Evolutionary conservation across 1,284 basidiomycete species (phyloP).

Genomic region (Sporisorium graminicola): DNA sequence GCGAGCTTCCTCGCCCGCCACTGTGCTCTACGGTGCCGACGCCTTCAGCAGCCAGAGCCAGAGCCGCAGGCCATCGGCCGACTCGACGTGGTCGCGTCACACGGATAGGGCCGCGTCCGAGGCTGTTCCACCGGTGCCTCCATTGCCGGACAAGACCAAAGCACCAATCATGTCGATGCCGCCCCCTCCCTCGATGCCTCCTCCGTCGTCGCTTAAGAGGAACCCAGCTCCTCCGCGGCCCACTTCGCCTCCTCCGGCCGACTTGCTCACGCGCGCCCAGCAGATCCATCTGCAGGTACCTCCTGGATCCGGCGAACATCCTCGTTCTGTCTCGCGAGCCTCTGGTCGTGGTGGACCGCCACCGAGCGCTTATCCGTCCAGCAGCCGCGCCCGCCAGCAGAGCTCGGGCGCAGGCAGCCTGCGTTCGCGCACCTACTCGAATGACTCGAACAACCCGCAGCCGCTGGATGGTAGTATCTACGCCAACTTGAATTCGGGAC

Average conservation of each 20-base stretch:
- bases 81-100: constrained; percentile 49
- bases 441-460: constrained; percentile 32
- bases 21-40: constrained; percentile 49
- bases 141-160: constrained; percentile 57
- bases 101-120: constrained; percentile 26
- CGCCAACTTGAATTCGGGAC: constrained; percentile 31
- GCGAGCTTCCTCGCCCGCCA: constrained; percentile 41
- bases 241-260: constrained; percentile 58
- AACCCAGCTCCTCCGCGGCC: constrained; percentile 47
- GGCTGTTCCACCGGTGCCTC: constrained; percentile 39
- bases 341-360: constrained; percentile 45
- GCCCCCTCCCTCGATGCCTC: constrained; percentile 60
- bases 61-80: constrained; percentile 44
- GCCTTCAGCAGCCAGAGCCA: constrained; percentile 31
- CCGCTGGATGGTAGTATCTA: constrained; percentile 52
- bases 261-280: constrained; percentile 51
- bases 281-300: constrained; percentile 47
- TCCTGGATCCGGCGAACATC: constrained; percentile 28
- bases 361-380: constrained; percentile 23
- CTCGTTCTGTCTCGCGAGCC: constrained; percentile 46
- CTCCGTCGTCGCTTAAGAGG: constrained; percentile 45
- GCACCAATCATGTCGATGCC: constrained; percentile 60
- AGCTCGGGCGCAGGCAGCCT: constrained; percentile 42
- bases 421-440: constrained; percentile 50
- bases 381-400: constrained; percentile 38